Evolutionary conservation across 805 yeast species (phyloP).

Genomic region (Spathaspora boniae): DNA sequence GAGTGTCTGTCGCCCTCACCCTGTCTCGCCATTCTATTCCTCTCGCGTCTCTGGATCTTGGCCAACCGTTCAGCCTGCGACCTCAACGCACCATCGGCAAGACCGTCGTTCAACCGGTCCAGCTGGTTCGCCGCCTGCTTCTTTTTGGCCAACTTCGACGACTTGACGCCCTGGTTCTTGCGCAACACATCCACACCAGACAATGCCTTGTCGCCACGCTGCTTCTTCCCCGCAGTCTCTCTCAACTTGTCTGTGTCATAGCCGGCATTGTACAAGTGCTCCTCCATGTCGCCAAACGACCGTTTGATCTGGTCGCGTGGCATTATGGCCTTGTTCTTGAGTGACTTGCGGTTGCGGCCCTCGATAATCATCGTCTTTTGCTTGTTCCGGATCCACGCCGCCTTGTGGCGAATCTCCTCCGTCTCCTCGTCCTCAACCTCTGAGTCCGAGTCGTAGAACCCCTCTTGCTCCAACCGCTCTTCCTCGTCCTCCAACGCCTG

Average conservation of each 20-base stretch:
- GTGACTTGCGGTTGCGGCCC: constrained; percentile 79
- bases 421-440: constrained; percentile 55
- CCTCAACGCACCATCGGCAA: constrained; percentile 74
- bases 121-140: constrained; percentile 56
- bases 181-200: constrained; percentile 81
- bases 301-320: constrained; percentile 86
- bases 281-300: constrained; percentile 75
- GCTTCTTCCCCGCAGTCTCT: constrained; percentile 41
- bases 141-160: constrained; percentile 42
- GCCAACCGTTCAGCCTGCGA: constrained; percentile 82
- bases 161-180: constrained; percentile 44
- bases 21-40: constrained; percentile 86
- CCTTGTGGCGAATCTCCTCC: constrained; percentile 76
- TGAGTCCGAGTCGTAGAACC: constrained; percentile 86
- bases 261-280: constrained; percentile 85
- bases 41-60: constrained; percentile 87
- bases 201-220: constrained; percentile 36
- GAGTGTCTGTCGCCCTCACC: constrained; percentile 96
- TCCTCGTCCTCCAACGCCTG: constrained; percentile 97
- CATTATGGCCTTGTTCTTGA: constrained; percentile 82
- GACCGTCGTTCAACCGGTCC: constrained; percentile 84
- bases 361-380: constrained; percentile 91
- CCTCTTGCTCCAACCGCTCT: constrained; percentile 87
- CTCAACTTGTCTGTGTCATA: constrained; percentile 71
- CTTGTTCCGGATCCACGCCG: constrained; percentile 91